A percentile compares a stretch with the other conserved stretches of the same genome.
Conservation (phyloP, 176 grass and related monocot species). For the Bolboschoenus planiculmis region DNA sequence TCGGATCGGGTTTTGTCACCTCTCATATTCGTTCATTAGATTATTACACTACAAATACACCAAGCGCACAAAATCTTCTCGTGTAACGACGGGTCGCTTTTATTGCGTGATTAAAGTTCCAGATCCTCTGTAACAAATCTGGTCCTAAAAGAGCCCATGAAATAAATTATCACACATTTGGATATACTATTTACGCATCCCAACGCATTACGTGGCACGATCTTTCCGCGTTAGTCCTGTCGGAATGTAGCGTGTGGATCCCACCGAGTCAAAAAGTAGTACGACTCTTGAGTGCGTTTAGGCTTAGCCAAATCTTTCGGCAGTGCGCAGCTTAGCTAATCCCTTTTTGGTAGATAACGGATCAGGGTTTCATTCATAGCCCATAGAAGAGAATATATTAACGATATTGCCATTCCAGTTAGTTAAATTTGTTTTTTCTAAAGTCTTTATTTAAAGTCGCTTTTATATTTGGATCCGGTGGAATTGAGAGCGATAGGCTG, state of each 20-base stretch:
- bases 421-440: background rate
- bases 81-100: background rate
- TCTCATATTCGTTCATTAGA: no score
- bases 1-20: no score
- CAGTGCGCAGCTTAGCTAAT: no score
- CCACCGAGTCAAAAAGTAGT: slow-evolving; percentile 11
- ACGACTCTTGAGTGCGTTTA: slow-evolving; percentile 12
- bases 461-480: background rate
- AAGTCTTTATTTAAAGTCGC: background rate
- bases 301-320: background rate
- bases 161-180: background rate
- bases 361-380: background rate
- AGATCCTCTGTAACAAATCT: slow-evolving; percentile 3
- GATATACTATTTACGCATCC: background rate
- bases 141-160: background rate
- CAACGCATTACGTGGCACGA: background rate
- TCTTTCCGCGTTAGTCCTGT: background rate
- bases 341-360: slow-evolving; percentile 11
- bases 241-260: background rate
- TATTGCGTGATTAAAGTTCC: slow-evolving; percentile 6
- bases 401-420: background rate
- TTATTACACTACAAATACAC: no score
- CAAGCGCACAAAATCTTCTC: background rate
- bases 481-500: background rate
- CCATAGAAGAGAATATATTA: background rate